Conservation (phyloP, 306 rosid species). For the Acacia melanoxylon region DNA sequence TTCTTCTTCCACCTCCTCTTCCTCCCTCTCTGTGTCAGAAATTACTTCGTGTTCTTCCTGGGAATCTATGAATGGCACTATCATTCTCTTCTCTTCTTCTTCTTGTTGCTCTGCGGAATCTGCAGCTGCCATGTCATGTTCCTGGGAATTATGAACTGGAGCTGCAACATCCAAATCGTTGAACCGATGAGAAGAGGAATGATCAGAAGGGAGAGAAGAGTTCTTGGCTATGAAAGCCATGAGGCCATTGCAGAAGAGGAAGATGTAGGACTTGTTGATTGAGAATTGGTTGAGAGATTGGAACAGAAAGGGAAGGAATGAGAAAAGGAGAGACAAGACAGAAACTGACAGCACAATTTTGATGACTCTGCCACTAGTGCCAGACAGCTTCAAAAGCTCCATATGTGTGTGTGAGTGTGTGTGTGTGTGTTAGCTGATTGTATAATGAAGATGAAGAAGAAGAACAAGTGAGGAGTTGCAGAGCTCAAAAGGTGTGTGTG, state of each 20-base stretch:
- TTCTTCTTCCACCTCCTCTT: not conserved
- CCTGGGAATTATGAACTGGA: not conserved
- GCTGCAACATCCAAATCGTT: conserved; percentile 3
- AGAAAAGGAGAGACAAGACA: conserved; percentile 32
- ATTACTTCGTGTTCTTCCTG: not conserved
- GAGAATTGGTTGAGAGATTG: conserved; percentile 34
- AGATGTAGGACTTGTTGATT: conserved; percentile 56
- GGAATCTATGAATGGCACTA: not conserved
- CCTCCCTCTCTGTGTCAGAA: not conserved
- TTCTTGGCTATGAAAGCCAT: conserved; percentile 45
- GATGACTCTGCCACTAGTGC: not conserved
- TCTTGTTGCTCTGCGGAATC: conserved; percentile 20
- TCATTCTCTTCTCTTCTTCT: not conserved
- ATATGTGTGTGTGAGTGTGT: too few species aligned
- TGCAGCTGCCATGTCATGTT: not conserved
- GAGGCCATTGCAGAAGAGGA: conserved; percentile 70
- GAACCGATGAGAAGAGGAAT: conserved; percentile 23
- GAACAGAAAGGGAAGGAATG: conserved; percentile 32
- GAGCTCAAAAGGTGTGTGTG: too few species aligned
- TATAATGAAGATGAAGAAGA: too few species aligned
- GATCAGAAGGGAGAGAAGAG: conserved; percentile 39
- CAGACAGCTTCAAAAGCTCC: not conserved
- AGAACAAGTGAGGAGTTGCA: too few species aligned
- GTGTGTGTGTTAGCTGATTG: too few species aligned
- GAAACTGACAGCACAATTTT: conserved; percentile 38